These are phyloP conservation scores for Hymenoscyphus albidus DNA, from an alignment of 2,329 filamentous ascomycete species.

Conservation along the genomic window DNA sequence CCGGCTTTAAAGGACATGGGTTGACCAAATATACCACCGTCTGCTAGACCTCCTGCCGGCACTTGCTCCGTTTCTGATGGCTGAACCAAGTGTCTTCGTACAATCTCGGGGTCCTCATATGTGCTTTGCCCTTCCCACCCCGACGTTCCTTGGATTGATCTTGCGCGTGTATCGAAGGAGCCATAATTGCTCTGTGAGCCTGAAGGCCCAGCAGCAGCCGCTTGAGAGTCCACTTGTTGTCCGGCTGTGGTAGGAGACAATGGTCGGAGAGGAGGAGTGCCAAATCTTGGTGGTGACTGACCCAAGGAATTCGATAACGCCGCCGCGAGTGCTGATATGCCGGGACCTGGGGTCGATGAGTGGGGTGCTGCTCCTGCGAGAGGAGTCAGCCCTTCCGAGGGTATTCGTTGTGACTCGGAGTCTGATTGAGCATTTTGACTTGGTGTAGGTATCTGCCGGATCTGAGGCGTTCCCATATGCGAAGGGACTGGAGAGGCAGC, in stretches of 20 bases:
- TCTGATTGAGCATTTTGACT: slow-evolving; percentile 39
- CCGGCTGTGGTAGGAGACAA: slow-evolving; percentile 54
- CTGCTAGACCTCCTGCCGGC: slow-evolving; percentile 17
- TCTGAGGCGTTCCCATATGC: slow-evolving; percentile 44
- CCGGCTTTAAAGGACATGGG: slow-evolving; percentile 37
- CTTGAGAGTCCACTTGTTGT: slow-evolving; percentile 31
- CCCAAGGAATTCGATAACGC: slow-evolving; percentile 75
- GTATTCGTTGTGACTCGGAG: slow-evolving; percentile 14
- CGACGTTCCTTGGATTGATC: slow-evolving; percentile 39
- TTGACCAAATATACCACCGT: slow-evolving; percentile 32
- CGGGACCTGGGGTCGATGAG: slow-evolving; percentile 67
- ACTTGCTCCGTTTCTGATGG: slow-evolving; percentile 50
- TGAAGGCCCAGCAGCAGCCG: slow-evolving; percentile 19
- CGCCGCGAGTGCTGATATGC: slow-evolving; percentile 81
- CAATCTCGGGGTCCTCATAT: slow-evolving; percentile 85
- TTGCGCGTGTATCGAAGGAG: slow-evolving; percentile 71
- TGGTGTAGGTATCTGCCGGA: slow-evolving; percentile 47
- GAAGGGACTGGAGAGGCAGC: slow-evolving; percentile 50
- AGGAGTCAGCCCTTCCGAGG: slow-evolving; percentile 50
- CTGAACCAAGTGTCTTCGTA: slow-evolving; percentile 82
- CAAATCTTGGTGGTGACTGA: slow-evolving; percentile 65
- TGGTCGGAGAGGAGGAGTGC: slow-evolving; percentile 57
- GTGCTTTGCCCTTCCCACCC: slow-evolving; percentile 51
- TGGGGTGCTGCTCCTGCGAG: slow-evolving; percentile 56
- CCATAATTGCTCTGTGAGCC: slow-evolving; percentile 72